A percentile compares a stretch with the other conserved stretches of the same genome.
Evolutionary conservation across 2,329 filamentous ascomycete species (phyloP).

Genomic region (Penicillium corylophilum): DNA sequence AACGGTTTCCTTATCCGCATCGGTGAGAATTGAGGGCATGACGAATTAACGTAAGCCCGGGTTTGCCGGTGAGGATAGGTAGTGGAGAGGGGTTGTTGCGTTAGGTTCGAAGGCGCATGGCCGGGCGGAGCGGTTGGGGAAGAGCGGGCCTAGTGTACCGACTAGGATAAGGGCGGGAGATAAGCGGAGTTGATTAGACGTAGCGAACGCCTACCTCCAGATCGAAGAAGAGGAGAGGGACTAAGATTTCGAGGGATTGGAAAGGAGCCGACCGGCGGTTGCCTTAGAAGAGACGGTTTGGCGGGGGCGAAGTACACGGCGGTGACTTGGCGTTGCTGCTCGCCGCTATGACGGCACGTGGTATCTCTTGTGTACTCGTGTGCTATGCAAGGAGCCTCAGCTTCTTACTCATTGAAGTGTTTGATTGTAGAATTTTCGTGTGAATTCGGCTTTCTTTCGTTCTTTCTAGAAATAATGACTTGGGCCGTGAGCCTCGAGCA

Average conservation of each 20-base stretch:
- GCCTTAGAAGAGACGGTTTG: conserved; percentile 20
- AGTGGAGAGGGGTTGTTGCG: conserved; percentile 2
- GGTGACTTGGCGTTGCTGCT: conserved; percentile 15
- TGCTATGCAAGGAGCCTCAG: conserved; percentile 12
- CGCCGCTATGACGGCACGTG: conserved; percentile 17
- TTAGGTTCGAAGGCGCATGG: conserved; percentile 19
- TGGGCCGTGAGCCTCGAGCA: not conserved
- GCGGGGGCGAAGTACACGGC: conserved; percentile 18
- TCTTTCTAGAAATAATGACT: not conserved
- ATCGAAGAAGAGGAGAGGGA: not conserved
- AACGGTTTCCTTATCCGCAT: conserved; percentile 94
- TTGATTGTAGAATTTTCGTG: not conserved
- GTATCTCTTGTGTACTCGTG: conserved; percentile 19
- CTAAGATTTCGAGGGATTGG: conserved; percentile 4
- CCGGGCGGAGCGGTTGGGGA: conserved; percentile 13
- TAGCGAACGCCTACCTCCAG: not conserved
- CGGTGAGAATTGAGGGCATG: conserved; percentile 70
- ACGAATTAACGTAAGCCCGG: conserved; percentile 19
- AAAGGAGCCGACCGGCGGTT: conserved; percentile 28
- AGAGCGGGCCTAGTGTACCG: conserved; percentile 16
- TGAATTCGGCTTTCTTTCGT: not conserved
- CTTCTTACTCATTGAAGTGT: not conserved
- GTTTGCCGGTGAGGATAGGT: conserved; percentile 2
- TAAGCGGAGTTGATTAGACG: not conserved
- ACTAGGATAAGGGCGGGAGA: conserved; percentile 2